Percentiles rank a stretch among this genome's conserved stretches.
Conservation (phyloP, 768 basidiomycete genomes). For the Epithele typhae region DNA sequence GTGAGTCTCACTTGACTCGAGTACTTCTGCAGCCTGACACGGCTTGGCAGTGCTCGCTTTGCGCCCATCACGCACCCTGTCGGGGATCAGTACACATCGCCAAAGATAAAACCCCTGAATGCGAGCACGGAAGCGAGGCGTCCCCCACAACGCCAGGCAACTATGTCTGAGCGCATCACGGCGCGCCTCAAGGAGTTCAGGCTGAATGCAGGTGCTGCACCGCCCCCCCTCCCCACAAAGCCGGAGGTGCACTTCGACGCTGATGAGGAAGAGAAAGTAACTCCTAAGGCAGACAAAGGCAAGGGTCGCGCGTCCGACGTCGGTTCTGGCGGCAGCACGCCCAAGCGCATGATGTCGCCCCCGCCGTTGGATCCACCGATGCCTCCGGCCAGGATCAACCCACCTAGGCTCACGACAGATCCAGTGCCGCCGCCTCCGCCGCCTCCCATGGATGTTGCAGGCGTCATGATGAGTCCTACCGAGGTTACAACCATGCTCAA, state of each 20-base stretch:
- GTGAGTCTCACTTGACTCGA: slow-evolving; percentile 47
- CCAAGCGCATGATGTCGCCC: slow-evolving; percentile 43
- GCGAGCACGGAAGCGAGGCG: slow-evolving; percentile 41
- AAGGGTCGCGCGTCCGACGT: slow-evolving; percentile 63
- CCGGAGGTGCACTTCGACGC: slow-evolving; percentile 28
- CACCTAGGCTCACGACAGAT: slow-evolving; percentile 27
- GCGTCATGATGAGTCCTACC: slow-evolving; percentile 60
- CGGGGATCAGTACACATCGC: slow-evolving; percentile 80
- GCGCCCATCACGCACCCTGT: slow-evolving; percentile 59
- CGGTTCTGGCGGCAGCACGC: slow-evolving; percentile 26
- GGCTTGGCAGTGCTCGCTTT: slow-evolving; percentile 67
- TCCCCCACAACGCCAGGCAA: slow-evolving; percentile 62
- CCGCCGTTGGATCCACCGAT: slow-evolving; percentile 49
- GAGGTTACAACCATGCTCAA: slow-evolving; percentile 66
- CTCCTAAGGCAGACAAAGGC: slow-evolving; percentile 76
- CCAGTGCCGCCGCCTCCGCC: slow-evolving; percentile 36
- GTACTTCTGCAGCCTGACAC: background rate
- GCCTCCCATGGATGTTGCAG: slow-evolving; percentile 67
- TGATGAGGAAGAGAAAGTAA: slow-evolving; percentile 25
- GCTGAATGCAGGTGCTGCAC: slow-evolving; percentile 36
- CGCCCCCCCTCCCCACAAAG: slow-evolving; percentile 6
- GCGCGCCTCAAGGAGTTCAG: slow-evolving; percentile 80
- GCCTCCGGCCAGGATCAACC: slow-evolving; percentile 34
- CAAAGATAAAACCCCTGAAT: slow-evolving; percentile 50
- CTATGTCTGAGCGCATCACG: slow-evolving; percentile 84